Evolutionary conservation across 768 basidiomycete genomes (phyloP).

Genomic region (Pleurotus cornucopiae): DNA sequence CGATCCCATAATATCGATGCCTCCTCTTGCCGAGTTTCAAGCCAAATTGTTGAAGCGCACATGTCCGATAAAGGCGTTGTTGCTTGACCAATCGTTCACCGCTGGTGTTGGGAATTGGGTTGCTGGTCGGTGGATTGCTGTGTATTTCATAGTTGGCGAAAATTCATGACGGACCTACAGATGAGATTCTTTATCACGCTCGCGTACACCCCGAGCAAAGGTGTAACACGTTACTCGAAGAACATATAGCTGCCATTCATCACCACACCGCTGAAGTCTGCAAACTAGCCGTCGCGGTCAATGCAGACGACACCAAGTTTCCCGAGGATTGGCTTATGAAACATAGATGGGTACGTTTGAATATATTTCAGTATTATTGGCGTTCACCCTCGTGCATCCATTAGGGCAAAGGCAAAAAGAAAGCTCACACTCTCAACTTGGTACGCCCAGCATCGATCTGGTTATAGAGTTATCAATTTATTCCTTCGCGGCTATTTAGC

Average conservation of each 20-base stretch:
- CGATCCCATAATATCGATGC: conserved; percentile 73
- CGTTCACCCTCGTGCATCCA: neutral
- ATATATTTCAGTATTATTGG: too few relatives aligned
- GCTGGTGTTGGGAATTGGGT: conserved; percentile 85
- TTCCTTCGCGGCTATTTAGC: conserved; percentile 31
- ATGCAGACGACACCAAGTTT: conserved; percentile 67
- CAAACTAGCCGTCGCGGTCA: conserved; percentile 54
- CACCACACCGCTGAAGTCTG: conserved; percentile 53
- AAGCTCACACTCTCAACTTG: conserved; percentile 40
- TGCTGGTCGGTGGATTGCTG: conserved; percentile 43
- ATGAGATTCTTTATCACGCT: conserved; percentile 74
- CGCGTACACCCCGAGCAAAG: conserved; percentile 69
- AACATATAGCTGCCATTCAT: conserved; percentile 48
- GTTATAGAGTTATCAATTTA: conserved; percentile 6
- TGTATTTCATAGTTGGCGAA: neutral
- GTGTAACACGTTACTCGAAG: conserved; percentile 47
- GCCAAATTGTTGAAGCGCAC: conserved; percentile 44
- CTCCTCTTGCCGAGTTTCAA: conserved; percentile 47
- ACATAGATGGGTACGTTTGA: conserved; percentile 55
- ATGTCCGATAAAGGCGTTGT: conserved; percentile 70
- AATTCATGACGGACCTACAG: conserved; percentile 20
- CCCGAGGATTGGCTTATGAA: conserved; percentile 66
- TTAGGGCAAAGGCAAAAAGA: conserved; percentile 59
- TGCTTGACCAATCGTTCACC: conserved; percentile 76
- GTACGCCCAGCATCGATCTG: conserved; percentile 23